Conservation (phyloP, 2,329 filamentous ascomycete genomes). For the Phialophora macrospora region DNA sequence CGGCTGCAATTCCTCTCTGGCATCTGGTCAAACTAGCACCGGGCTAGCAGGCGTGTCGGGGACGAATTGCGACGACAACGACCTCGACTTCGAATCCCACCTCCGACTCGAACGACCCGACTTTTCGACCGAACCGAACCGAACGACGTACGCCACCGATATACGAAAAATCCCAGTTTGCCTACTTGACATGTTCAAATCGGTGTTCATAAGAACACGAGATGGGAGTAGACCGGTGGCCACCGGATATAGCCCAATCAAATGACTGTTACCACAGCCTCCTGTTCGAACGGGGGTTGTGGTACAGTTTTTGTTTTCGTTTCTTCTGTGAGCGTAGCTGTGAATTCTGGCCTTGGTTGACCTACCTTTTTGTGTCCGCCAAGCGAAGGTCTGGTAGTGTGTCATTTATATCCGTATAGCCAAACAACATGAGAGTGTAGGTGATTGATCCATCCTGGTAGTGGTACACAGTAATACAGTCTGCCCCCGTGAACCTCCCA, state of each 20-base stretch:
- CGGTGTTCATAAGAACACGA: constrained; percentile 3
- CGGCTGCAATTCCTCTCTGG: neutral
- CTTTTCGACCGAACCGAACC: neutral
- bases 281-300: neutral
- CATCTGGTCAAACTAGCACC: neutral
- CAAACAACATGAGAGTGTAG: neutral
- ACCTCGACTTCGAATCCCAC: neutral
- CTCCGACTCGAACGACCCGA: neutral
- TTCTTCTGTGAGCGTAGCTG: neutral
- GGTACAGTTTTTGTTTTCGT: neutral
- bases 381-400: neutral
- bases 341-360: neutral
- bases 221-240: constrained; percentile 2
- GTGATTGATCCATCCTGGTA: neutral
- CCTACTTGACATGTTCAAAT: constrained; percentile 4
- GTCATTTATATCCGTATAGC: neutral
- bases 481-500: neutral
- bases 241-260: neutral
- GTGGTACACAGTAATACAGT: constrained; percentile 17
- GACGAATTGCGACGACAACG: neutral
- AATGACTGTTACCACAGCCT: neutral
- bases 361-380: neutral
- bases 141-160: neutral
- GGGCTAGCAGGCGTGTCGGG: neutral
- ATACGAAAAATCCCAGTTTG: neutral